phyloP scores from a whole-genome alignment of 2,329 filamentous ascomycete species.

The Diaporthe australafricana region DNA sequence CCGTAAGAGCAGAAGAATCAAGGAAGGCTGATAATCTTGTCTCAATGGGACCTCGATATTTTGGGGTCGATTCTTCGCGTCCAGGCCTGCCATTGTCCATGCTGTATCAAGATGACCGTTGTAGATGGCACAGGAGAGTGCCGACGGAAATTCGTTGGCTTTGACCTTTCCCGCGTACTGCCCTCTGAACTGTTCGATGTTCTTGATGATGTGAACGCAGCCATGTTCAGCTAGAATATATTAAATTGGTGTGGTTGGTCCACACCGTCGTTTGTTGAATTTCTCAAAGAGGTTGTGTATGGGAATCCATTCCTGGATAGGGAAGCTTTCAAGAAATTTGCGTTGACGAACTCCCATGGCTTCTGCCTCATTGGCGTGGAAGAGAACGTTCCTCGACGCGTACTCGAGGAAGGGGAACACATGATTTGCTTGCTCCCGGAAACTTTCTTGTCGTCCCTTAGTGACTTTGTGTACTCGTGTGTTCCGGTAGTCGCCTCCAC shows the following conservation, averaged over 20 bases:
- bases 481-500: not conserved
- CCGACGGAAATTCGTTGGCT: not conserved
- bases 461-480: too few species aligned
- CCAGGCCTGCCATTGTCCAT: not conserved
- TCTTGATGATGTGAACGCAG: not conserved
- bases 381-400: constrained; percentile 52
- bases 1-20: not conserved
- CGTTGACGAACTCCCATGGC: constrained; percentile 43
- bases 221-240: constrained; percentile 42
- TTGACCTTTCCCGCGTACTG: not conserved
- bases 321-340: constrained; percentile 47
- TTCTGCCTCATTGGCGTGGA: constrained; percentile 54
- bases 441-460: not conserved
- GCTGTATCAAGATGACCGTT: not conserved
- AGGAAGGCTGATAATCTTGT: not conserved
- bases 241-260: not conserved
- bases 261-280: constrained; percentile 20
- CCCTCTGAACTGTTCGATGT: not conserved
- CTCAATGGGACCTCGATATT: not conserved
- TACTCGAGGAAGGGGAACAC: constrained; percentile 60
- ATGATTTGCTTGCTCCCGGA: not conserved
- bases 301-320: constrained; percentile 42
- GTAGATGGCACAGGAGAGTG: not conserved
- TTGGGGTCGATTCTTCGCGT: not conserved
- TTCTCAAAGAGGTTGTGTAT: constrained; percentile 47